Evolutionary conservation across 202 grass and related monocot species (phyloP).

Genomic region (Brachypodium distachyon): DNA sequence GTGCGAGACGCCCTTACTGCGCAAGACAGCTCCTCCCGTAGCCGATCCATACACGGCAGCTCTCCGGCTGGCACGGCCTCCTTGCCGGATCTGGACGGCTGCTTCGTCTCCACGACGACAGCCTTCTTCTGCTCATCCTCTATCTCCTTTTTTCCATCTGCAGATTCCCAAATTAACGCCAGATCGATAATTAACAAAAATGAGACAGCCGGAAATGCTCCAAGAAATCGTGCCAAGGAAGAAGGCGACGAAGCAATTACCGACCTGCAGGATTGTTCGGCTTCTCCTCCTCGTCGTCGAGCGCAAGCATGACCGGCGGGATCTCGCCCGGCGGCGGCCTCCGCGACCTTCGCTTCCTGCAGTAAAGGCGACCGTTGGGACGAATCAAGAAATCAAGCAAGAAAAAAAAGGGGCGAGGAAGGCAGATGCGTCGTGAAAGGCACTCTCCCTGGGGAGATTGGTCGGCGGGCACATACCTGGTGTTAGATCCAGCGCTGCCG

Average conservation of each 20-base stretch:
- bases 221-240: not conserved
- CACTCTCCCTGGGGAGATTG: not conserved
- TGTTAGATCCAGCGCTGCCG: conserved; percentile 50
- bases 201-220: not conserved
- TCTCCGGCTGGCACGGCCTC: conserved; percentile 5
- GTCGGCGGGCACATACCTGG: conserved; percentile 8
- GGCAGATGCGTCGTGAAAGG: not conserved
- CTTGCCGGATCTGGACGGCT: not conserved
- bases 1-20: conserved; percentile 39
- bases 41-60: conserved; percentile 67
- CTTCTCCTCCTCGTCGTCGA: conserved; percentile 67
- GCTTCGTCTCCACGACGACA: conserved; percentile 13
- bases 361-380: not conserved
- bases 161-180: not conserved
- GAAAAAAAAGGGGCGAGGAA: not conserved
- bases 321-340: conserved; percentile 30
- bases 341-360: conserved; percentile 60
- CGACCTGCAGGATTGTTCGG: conserved; percentile 8
- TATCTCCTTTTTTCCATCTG: conserved; percentile 17
- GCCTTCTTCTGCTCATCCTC: conserved; percentile 12
- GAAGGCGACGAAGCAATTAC: not conserved
- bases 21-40: conserved; percentile 89
- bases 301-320: conserved; percentile 45
- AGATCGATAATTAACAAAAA: not conserved
- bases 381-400: not conserved